Base-by-base conservation (phyloP, 2,329 filamentous ascomycete species). In the Apiospora marii region DNA sequence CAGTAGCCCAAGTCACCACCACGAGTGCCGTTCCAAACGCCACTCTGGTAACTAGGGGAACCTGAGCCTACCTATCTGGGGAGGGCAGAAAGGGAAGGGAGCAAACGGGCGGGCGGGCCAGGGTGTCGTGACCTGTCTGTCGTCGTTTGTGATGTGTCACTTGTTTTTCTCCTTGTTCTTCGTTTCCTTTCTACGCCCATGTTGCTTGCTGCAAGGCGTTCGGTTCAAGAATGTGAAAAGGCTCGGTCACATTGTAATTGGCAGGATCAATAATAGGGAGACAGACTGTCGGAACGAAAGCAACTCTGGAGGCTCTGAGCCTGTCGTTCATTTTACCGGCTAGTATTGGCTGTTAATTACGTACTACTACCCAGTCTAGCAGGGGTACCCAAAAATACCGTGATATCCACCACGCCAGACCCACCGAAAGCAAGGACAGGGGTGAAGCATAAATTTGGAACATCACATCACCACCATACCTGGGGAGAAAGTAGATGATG, bases 1-100 rank as follows among this genome's bases (percentile, higher is more conserved):
- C 16, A 41, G 16, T 3, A 76, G 68, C 49, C 75, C 75, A 74
- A 79, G 16, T 22, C 19, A n/a, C 74, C 43, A 74, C 74, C 34
- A 71, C 73, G 2, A 75, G 77, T 44, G 74, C 75, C 58, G 80
- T 79, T 5, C 80, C 78, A 0, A 76, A 73, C 72, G 78, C 78
- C 48, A 74, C 78, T 19, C 76, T 4, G 77, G 75, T 27, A 75
- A 71, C 53, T 75, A 73, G 49, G 78, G 72, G 73, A 43, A 46
- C 46, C 30, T 19, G n/a, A 51, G 49, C 24, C 22, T 34, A n/a
- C 12, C 37, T 14, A 2, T 30, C 27, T 30, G 19, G 58, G 6
- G 46, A 16, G 27, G 37, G 10, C 10, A 10, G 37, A 10, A 41
- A 41, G 37, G 7, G 7, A 10, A 41, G 37, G 37, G 37, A 41